Conservation (phyloP, 73 alveolate species). For the Stentor coeruleus region DNA sequence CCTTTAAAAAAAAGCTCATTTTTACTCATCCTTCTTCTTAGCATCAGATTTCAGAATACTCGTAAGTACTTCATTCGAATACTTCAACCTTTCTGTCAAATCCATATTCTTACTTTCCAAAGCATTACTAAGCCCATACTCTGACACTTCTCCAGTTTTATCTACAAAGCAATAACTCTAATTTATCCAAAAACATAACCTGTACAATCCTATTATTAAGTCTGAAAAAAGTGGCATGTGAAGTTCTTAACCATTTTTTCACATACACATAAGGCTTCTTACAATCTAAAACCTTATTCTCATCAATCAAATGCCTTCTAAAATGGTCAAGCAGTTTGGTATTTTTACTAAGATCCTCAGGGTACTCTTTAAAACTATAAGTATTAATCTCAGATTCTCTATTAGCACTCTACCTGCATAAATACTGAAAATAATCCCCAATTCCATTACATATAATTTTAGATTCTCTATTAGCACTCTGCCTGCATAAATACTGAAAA, state of each 20-base stretch:
- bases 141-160: constrained; percentile 87
- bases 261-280: constrained; percentile 57
- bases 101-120: constrained; percentile 89
- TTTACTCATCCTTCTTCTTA: no score
- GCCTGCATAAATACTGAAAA: no score
- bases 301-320: neutral
- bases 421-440: no score
- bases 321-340: neutral
- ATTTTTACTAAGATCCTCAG: neutral
- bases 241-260: constrained; percentile 95
- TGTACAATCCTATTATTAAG: constrained; percentile 92
- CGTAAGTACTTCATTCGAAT: constrained; percentile 70
- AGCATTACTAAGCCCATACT: constrained; percentile 84
- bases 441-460: no score
- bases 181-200: constrained; percentile 92
- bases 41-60: constrained; percentile 55
- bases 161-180: constrained; percentile 91
- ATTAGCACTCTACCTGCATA: no score
- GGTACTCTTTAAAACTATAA: neutral
- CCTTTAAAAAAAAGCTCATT: no score
- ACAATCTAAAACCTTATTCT: neutral
- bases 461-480: no score
- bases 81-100: constrained; percentile 78
- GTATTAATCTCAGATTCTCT: no score
- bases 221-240: constrained; percentile 95